A percentile compares a stretch with the other conserved stretches of the same genome.
Conservation (phyloP, 352 stramenopile genomes). For the Thraustochytrium striatum region DNA sequence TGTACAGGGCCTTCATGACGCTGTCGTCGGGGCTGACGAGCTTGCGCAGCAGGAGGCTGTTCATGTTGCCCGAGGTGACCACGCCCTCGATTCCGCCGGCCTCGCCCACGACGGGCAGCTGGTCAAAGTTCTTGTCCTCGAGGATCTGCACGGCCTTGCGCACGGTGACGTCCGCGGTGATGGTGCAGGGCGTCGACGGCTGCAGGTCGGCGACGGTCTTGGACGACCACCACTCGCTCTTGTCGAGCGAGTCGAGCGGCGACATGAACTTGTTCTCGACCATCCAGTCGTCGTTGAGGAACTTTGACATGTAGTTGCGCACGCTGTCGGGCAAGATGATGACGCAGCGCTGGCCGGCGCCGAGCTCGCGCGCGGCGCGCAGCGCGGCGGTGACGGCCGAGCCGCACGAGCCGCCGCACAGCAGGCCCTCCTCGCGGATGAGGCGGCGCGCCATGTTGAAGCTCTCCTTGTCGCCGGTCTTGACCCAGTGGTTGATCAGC, state of each 20-base stretch:
- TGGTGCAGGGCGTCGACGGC: conserved; percentile 80
- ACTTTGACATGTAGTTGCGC: conserved; percentile 98
- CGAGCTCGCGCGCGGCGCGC: conserved; percentile 74
- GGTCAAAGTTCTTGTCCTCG: conserved; percentile 83
- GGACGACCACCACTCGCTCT: conserved; percentile 82
- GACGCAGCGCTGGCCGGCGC: conserved; percentile 81
- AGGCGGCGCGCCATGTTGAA: conserved; percentile 85
- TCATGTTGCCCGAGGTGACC: conserved; percentile 92
- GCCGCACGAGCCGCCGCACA: conserved; percentile 87
- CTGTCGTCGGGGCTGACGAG: conserved; percentile 74
- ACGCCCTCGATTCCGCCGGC: conserved; percentile 75
- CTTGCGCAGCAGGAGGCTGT: conserved; percentile 77
- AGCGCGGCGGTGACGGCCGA: conserved; percentile 78
- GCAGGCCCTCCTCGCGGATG: conserved; percentile 88
- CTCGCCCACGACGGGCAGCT: conserved; percentile 68
- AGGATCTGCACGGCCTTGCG: conserved; percentile 88
- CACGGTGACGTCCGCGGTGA: conserved; percentile 78
- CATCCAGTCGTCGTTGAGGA: conserved; percentile 91
- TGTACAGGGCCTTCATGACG: conserved; percentile 88
- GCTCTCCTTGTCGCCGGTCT: conserved; percentile 84
- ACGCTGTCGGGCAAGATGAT: conserved; percentile 90
- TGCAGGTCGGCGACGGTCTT: conserved; percentile 82
- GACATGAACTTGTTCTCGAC: conserved; percentile 72
- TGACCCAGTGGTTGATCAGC: conserved; percentile 89
- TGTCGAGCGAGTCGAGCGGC: conserved; percentile 62